Base-by-base conservation (phyloP, 345 rosid genomes). In the Excoecaria cochinchinensis region DNA sequence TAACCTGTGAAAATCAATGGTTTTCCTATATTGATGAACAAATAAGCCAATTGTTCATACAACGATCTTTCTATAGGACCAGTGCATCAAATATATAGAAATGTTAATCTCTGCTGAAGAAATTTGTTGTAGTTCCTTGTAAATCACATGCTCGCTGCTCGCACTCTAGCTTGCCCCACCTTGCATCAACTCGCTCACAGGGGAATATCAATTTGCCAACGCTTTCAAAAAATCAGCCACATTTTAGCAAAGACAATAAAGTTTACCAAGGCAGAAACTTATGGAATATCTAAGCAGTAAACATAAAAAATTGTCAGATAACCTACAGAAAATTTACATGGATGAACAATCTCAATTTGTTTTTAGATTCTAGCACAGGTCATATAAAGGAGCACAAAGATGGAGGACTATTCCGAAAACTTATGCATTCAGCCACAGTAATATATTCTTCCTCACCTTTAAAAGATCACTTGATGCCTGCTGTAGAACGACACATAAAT, bases 121-220 rank as follows among this genome's bases (percentile, higher is more conserved):
- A 77, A 63, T 69, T 65, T 11, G 81, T 63, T 13, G 84, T 77
- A 60, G 84, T 73, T 77, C 98, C 96, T 68, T 83, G 96, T n/a
- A 95, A 78, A 81, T 95, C 99, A 74, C 98, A 95, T 59, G 80
- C 80, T 15, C 85, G 90, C 73, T 90, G 89, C 87, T 95, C 96
- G 50, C 98, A 93, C 6, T 93, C 99, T 40, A 95, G 89, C 89
- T 93, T 95, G 80, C 99, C 99, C 98, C 99, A 91, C 86, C 96
- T 88, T 71, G 98, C 94, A 83, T 93, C 93, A 38, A 91, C 97
- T 83, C 97, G 90, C 79, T 91, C 97, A 8, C 94, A 91, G 15
- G 91, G 96, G 76, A 90, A 91, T 51, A 75, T 76, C 78, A 79
- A 70, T 74, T 93, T 95, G 8, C 92, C 95, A 71, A 88, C 86